Conservation (phyloP, 2,329 filamentous ascomycete genomes). For the Alternaria viburni region DNA sequence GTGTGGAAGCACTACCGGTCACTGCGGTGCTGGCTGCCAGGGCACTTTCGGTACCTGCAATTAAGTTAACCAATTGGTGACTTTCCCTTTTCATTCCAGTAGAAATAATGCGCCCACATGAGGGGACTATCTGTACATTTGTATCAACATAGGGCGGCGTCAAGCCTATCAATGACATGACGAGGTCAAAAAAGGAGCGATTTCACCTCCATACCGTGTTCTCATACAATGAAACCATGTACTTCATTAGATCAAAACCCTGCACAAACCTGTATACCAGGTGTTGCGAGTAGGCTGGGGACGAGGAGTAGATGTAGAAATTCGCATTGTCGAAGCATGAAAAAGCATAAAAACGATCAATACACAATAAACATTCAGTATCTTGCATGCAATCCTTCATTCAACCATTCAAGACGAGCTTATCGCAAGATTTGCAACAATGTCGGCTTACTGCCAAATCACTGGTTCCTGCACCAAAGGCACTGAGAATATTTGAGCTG, state of each 20-base stretch:
- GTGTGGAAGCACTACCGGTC: slow-evolving; percentile 43
- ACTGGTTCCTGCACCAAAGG: background rate
- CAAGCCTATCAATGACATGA: background rate
- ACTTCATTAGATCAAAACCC: background rate
- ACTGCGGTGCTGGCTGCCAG: slow-evolving; percentile 44
- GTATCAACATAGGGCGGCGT: background rate
- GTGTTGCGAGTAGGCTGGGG: background rate
- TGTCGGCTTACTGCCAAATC: background rate
- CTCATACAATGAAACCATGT: background rate
- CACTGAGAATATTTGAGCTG: background rate
- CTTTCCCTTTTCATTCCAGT: background rate
- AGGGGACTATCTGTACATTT: background rate
- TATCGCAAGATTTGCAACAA: background rate
- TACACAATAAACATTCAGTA: background rate
- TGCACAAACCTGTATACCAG: background rate
- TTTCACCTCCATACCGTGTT: background rate
- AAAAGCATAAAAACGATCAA: background rate
- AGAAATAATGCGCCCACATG: background rate
- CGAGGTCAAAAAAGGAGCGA: background rate
- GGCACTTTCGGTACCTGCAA: slow-evolving; percentile 41
- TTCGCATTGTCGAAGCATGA: background rate
- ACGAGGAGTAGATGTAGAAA: background rate
- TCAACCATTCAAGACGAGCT: background rate
- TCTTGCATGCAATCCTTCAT: background rate
- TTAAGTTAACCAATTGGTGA: slow-evolving; percentile 3